Evolutionary conservation across 2,329 filamentous ascomycete species (phyloP).

Genomic region (Escovopsis sp.): DNA sequence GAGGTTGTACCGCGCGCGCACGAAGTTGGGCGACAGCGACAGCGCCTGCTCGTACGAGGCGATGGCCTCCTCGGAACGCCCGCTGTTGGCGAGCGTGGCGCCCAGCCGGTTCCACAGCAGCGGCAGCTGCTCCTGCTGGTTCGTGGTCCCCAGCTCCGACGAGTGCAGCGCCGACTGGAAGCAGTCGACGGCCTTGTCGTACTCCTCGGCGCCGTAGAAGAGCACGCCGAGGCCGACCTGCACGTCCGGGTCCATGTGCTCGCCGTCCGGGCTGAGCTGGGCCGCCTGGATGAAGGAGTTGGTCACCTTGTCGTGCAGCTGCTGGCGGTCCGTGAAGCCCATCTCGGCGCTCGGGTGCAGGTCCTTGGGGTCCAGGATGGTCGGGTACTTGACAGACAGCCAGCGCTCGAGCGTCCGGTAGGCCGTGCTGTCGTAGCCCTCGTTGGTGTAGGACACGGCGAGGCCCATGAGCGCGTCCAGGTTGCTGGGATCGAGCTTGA

Average conservation of each 20-base stretch:
- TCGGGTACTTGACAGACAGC: slow-evolving; percentile 89
- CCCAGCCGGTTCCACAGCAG: slow-evolving; percentile 95
- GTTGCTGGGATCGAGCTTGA: slow-evolving; percentile 78
- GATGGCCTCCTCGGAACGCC: slow-evolving; percentile 88
- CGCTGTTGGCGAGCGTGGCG: slow-evolving; percentile 88
- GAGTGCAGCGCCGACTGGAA: slow-evolving; percentile 83
- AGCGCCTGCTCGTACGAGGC: slow-evolving; percentile 91
- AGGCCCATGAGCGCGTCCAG: slow-evolving; percentile 85
- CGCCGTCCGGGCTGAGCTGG: slow-evolving; percentile 78
- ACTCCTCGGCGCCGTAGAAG: slow-evolving; percentile 96
- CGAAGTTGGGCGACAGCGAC: slow-evolving; percentile 84
- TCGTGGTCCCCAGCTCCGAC: slow-evolving; percentile 69
- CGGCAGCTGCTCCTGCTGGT: slow-evolving; percentile 75
- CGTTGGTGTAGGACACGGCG: slow-evolving; percentile 94
- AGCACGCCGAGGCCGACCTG: slow-evolving; percentile 93
- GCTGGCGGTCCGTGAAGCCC: slow-evolving; percentile 84
- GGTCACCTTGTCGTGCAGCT: slow-evolving; percentile 81
- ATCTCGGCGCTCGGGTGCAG: slow-evolving; percentile 67
- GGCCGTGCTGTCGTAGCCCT: slow-evolving; percentile 93
- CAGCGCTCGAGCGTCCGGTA: slow-evolving; percentile 94
- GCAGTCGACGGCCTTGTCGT: slow-evolving; percentile 97
- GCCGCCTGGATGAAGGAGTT: slow-evolving; percentile 84
- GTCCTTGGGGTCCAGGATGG: slow-evolving; percentile 57
- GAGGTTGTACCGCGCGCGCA: slow-evolving; percentile 90
- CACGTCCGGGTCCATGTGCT: slow-evolving; percentile 96